Evolutionary conservation across 2,329 filamentous ascomycete species (phyloP).

Genomic region (Epichloe scottii): DNA sequence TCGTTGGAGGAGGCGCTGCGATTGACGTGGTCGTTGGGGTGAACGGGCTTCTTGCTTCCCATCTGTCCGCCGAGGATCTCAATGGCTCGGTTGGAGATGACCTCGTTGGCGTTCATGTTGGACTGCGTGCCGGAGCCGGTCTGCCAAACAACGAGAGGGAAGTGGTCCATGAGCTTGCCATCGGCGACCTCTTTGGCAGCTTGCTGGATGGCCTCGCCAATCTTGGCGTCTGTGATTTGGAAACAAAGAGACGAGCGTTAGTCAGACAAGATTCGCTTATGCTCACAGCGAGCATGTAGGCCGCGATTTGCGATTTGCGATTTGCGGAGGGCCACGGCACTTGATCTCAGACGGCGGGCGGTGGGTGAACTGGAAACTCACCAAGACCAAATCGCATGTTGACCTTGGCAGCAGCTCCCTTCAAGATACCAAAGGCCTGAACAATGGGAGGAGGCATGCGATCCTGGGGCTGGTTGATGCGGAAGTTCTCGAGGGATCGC

Average conservation of each 20-base stretch:
- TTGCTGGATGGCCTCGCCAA: constrained; percentile 88
- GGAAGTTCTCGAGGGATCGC: constrained; percentile 93
- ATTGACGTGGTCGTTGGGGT: constrained; percentile 99
- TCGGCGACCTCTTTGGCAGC: constrained; percentile 87
- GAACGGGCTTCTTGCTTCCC: constrained; percentile 96
- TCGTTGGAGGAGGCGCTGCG: constrained; percentile 98
- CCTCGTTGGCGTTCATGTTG: constrained; percentile 99
- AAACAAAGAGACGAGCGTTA: not conserved
- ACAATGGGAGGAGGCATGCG: constrained; percentile 92
- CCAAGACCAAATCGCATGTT: constrained; percentile 91
- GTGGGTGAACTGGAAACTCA: constrained; percentile 14
- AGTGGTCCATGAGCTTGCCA: constrained; percentile 90
- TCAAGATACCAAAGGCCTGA: constrained; percentile 90
- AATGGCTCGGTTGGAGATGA: constrained; percentile 98
- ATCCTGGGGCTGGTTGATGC: constrained; percentile 98
- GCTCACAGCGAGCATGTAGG: not conserved
- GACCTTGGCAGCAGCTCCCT: constrained; percentile 88
- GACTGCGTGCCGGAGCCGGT: constrained; percentile 97
- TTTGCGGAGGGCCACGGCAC: no score
- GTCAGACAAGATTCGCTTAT: no score
- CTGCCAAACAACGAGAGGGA: constrained; percentile 98
- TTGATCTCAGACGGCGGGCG: no score
- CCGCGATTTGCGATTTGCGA: no score
- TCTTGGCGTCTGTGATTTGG: constrained; percentile 40
- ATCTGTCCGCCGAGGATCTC: constrained; percentile 89